Conservation (phyloP, 257 asterid species). For the Petrea volubilis region DNA sequence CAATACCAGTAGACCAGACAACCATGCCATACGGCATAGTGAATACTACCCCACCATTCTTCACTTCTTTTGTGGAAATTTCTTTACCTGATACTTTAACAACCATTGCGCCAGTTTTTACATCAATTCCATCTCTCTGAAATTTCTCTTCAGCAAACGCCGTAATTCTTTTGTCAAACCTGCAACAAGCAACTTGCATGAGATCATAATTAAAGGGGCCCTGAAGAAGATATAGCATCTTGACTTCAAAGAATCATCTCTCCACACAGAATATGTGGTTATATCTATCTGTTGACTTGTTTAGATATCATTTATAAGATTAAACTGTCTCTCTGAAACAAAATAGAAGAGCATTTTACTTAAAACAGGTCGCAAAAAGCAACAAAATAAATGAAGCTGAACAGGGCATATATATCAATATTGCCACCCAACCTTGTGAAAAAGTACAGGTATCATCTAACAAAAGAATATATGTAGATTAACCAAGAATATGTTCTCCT, state of each 20-base stretch:
- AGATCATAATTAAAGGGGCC: not conserved
- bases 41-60: constrained; percentile 67
- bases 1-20: constrained; percentile 99
- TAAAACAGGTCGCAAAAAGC: not conserved
- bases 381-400: constrained; percentile 6
- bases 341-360: constrained; percentile 2
- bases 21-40: constrained; percentile 92
- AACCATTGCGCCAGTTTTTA: constrained; percentile 93
- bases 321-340: not conserved
- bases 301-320: not conserved
- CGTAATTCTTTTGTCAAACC: constrained; percentile 98
- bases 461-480: not conserved
- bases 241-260: not conserved
- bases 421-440: not conserved
- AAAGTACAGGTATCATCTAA: not conserved
- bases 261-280: not conserved
- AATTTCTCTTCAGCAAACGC: constrained; percentile 93
- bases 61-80: constrained; percentile 70
- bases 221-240: constrained; percentile 11
- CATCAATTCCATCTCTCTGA: constrained; percentile 80
- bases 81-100: constrained; percentile 83
- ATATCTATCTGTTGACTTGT: not conserved
- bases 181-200: constrained; percentile 35
- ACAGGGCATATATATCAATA: not conserved
- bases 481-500: not conserved